Percentiles rank a stretch among this genome's conserved stretches.
Conservation (phyloP, 192 early-diverging fungal genomes). For the Gonapodya sp. region DNA sequence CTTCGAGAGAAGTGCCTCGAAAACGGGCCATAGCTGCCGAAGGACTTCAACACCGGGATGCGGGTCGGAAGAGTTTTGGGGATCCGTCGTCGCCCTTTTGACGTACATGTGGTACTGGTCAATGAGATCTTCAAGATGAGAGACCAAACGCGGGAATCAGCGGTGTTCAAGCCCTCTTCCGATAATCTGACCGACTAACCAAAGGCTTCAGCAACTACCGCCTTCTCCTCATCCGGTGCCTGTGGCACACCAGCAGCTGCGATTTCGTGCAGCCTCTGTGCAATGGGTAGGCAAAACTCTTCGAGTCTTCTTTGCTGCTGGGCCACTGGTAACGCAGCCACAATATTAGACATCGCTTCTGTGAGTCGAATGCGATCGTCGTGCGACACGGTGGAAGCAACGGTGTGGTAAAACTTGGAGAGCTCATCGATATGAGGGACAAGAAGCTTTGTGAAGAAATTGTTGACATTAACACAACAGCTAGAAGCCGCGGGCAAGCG, state of each 20-base stretch:
- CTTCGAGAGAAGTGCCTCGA: conserved; percentile 43
- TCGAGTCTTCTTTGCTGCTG: conserved; percentile 51
- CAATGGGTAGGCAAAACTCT: conserved; percentile 63
- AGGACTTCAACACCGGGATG: conserved; percentile 63
- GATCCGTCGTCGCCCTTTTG: conserved; percentile 38
- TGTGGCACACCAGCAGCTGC: conserved; percentile 27
- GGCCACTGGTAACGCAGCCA: conserved; percentile 26
- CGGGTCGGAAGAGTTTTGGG: conserved; percentile 23
- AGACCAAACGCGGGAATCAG: neutral
- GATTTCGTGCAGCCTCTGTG: conserved; percentile 56
- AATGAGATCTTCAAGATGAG: conserved; percentile 29
- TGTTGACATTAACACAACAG: neutral
- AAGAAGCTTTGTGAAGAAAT: conserved; percentile 40
- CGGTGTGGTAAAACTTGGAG: conserved; percentile 71
- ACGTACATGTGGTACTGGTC: conserved; percentile 55
- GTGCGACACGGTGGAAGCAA: conserved; percentile 53
- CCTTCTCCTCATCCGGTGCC: conserved; percentile 26
- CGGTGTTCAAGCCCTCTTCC: neutral
- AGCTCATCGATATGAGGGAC: conserved; percentile 69
- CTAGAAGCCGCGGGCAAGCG: neutral
- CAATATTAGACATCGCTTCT: conserved; percentile 56
- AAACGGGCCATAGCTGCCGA: conserved; percentile 61
- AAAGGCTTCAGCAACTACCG: conserved; percentile 15
- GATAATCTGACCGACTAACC: conserved; percentile 12
- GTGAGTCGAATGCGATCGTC: conserved; percentile 71